These are phyloP conservation scores for Tulasnella sp. DNA, from an alignment of 768 basidiomycete genomes.

Conservation along the genomic window DNA sequence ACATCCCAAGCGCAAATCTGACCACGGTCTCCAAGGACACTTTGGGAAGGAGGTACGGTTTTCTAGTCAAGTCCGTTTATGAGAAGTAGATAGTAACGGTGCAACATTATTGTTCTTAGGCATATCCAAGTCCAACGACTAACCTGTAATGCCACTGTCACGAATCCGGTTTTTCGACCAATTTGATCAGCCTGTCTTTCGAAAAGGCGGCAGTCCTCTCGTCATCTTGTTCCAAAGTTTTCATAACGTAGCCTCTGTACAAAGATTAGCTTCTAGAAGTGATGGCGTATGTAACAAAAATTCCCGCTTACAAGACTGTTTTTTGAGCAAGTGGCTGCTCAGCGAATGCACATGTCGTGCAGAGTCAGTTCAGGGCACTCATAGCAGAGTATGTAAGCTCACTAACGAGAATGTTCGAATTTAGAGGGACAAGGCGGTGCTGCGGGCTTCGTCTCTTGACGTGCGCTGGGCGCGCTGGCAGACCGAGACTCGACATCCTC, in stretches of 20 bases:
- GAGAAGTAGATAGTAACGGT: background rate
- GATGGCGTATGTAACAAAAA: background rate
- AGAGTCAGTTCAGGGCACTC: background rate
- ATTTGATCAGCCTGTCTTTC: background rate
- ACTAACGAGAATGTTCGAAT: background rate
- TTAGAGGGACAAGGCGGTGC: background rate
- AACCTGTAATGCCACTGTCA: background rate
- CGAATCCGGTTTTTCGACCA: background rate
- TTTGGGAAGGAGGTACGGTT: too few relatives aligned
- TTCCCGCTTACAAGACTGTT: conserved; percentile 11
- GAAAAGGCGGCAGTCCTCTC: background rate
- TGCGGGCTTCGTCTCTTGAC: background rate
- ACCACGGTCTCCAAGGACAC: background rate
- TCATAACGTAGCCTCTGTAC: conserved; percentile 13
- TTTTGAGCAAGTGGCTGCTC: background rate
- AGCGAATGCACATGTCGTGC: background rate
- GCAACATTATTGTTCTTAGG: background rate
- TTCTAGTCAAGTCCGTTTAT: too few relatives aligned
- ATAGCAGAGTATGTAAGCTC: conserved; percentile 1
- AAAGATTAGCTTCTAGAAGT: background rate
- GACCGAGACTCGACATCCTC: background rate
- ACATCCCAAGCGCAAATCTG: background rate
- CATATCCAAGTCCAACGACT: background rate
- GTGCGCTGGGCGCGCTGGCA: background rate
- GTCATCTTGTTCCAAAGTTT: background rate